Conservation (phyloP, 352 stramenopile genomes). For the Labyrinthula sp. region DNA sequence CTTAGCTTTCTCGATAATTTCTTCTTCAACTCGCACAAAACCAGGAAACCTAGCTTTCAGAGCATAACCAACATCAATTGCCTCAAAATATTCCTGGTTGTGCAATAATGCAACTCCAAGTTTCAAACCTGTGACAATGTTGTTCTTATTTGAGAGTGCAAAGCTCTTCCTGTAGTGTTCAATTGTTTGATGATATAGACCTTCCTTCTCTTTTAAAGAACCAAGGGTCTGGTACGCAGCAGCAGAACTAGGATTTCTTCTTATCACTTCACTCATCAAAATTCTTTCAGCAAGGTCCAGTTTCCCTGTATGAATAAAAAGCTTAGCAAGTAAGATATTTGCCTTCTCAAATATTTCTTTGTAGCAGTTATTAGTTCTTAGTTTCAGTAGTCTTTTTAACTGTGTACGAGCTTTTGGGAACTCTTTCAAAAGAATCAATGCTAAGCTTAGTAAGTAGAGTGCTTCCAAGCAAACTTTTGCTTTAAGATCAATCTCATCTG, state of each 20-base stretch:
- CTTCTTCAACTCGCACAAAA: constrained; percentile 75
- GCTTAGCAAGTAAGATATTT: constrained; percentile 70
- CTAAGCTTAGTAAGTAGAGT: too few species aligned
- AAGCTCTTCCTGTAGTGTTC: constrained; percentile 69
- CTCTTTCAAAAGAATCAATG: constrained; percentile 72
- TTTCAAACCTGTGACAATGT: constrained; percentile 72
- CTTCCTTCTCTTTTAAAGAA: constrained; percentile 76
- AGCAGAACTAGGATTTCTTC: constrained; percentile 68
- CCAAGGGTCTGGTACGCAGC: constrained; percentile 74
- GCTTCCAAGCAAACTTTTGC: too few species aligned
- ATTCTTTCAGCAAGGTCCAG: constrained; percentile 73
- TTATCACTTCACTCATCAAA: constrained; percentile 64
- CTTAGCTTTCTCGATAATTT: constrained; percentile 73
- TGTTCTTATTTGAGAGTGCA: constrained; percentile 44
- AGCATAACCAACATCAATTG: constrained; percentile 72
- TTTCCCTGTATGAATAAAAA: constrained; percentile 66
- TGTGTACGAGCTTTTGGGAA: constrained; percentile 69
- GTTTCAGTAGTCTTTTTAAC: constrained; percentile 77
- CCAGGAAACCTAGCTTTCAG: constrained; percentile 71
- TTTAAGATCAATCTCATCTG: too few species aligned
- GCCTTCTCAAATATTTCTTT: constrained; percentile 72
- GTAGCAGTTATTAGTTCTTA: constrained; percentile 57
- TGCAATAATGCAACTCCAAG: constrained; percentile 82
- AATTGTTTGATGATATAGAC: constrained; percentile 61
- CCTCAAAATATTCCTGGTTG: constrained; percentile 61